phyloP scores from a whole-genome alignment of 2,329 filamentous ascomycete genomes.

The Cladophialophora immunda region DNA sequence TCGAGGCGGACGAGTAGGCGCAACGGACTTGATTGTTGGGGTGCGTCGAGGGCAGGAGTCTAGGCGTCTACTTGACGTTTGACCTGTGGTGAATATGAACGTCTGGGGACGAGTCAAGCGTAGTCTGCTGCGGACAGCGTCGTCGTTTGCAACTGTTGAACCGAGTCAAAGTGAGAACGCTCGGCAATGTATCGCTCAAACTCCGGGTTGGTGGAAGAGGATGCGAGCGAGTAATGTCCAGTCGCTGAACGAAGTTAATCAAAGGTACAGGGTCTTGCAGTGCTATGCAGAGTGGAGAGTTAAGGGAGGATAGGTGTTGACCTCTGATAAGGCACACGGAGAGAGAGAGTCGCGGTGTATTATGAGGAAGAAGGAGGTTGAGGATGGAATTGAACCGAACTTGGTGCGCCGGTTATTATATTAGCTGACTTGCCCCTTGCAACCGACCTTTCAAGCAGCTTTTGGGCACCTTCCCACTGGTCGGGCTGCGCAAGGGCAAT shows the following conservation, averaged over 20 bases:
- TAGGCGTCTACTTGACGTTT: not conserved
- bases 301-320: not conserved
- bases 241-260: not conserved
- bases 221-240: not conserved
- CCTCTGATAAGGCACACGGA: slow-evolving; percentile 1
- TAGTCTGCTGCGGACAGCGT: not conserved
- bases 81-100: not conserved
- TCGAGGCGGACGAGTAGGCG: not conserved
- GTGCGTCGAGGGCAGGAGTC: not conserved
- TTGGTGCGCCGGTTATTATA: not conserved
- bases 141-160: not conserved
- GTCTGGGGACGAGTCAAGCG: not conserved
- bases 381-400: not conserved
- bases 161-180: not conserved
- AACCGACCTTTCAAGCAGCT: slow-evolving; percentile 1
- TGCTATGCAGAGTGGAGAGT: slow-evolving; percentile 13
- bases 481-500: slow-evolving; percentile 9
- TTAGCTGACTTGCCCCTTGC: slow-evolving; percentile 7
- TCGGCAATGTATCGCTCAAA: not conserved
- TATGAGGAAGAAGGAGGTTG: slow-evolving; percentile 10
- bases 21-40: not conserved
- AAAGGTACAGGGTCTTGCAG: not conserved
- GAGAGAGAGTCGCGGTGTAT: not conserved
- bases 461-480: slow-evolving; percentile 9
- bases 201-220: not conserved